Conservation (phyloP, 306 rosid genomes). For the Datisca glomerata region DNA sequence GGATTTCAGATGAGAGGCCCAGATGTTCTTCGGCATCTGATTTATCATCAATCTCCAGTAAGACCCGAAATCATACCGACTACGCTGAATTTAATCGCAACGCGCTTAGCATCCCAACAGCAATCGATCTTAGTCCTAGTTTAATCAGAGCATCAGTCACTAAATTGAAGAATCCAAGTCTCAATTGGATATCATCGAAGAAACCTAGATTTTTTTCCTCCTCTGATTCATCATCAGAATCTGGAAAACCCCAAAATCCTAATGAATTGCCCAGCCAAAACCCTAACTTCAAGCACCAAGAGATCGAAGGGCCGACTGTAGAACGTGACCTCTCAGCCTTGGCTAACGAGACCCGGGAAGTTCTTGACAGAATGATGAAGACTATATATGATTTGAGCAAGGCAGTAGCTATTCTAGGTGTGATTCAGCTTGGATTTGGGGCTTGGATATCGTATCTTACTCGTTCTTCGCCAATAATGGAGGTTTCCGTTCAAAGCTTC, state of each 20-base stretch:
- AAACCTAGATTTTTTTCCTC: constrained; percentile 35
- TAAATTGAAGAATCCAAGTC: neutral
- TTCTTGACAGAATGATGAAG: constrained; percentile 44
- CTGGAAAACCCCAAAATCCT: constrained; percentile 25
- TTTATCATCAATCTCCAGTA: neutral
- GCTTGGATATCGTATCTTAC: constrained; percentile 56
- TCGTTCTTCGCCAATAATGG: constrained; percentile 20
- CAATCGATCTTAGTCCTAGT: neutral
- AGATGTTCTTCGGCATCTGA: neutral
- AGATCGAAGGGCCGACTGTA: constrained; percentile 93
- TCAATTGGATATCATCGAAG: neutral
- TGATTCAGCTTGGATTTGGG: constrained; percentile 56
- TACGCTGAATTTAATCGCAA: constrained; percentile 1
- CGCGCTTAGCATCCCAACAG: neutral
- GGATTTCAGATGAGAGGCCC: constrained; percentile 5
- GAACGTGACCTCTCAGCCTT: constrained; percentile 56
- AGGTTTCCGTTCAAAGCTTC: constrained; percentile 51
- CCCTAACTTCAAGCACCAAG: constrained; percentile 75
- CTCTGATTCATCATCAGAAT: constrained; percentile 19
- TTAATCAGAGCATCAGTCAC: constrained; percentile 1
- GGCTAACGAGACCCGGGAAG: constrained; percentile 55
- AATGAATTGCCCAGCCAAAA: constrained; percentile 45
- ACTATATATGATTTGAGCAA: constrained; percentile 45
- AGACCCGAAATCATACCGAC: neutral
- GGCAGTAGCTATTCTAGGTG: constrained; percentile 37